A percentile compares a stretch with the other conserved stretches of the same genome.
phyloP scores from a whole-genome alignment of 768 basidiomycete genomes.

The Thelephora ganbajun region DNA sequence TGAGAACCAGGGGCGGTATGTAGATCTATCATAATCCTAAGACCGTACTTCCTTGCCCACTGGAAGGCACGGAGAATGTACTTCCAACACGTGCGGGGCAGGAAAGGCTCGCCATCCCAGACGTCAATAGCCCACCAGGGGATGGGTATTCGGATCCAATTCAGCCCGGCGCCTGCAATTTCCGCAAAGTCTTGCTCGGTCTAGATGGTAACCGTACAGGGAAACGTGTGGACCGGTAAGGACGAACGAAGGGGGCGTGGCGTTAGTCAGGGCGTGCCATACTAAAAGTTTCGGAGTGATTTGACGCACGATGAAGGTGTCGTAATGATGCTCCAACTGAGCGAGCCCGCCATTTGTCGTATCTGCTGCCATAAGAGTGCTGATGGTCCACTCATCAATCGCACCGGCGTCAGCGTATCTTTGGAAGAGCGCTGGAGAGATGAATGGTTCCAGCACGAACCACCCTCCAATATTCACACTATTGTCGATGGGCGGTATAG shows the following conservation, averaged over 20 bases:
- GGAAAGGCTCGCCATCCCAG: conserved; percentile 69
- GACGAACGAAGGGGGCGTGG: too few relatives aligned
- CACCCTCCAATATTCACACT: conserved; percentile 67
- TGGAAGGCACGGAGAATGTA: conserved; percentile 66
- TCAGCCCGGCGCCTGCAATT: conserved; percentile 81
- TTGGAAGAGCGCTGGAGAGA: conserved; percentile 51
- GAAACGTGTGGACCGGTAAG: background rate
- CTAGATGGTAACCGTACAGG: conserved; percentile 20
- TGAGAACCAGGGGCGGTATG: conserved; percentile 77
- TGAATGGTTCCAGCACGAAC: conserved; percentile 74
- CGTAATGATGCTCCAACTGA: conserved; percentile 67
- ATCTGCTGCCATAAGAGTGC: conserved; percentile 50
- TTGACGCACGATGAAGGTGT: conserved; percentile 64
- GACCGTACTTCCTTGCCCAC: conserved; percentile 87
- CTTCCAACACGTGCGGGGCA: conserved; percentile 67
- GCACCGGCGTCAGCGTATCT: conserved; percentile 28
- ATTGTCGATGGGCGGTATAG: background rate
- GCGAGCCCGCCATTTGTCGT: conserved; percentile 44
- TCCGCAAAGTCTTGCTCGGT: conserved; percentile 82
- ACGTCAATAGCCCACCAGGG: conserved; percentile 84
- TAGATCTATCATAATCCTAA: conserved; percentile 60
- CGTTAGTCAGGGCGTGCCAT: too few relatives aligned
- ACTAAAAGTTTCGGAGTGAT: background rate
- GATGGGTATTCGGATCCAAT: conserved; percentile 75
- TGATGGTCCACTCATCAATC: conserved; percentile 64